These are phyloP conservation scores for Plectosphaerella plurivora DNA, from an alignment of 2,329 filamentous ascomycete species.

Conservation along the genomic window DNA sequence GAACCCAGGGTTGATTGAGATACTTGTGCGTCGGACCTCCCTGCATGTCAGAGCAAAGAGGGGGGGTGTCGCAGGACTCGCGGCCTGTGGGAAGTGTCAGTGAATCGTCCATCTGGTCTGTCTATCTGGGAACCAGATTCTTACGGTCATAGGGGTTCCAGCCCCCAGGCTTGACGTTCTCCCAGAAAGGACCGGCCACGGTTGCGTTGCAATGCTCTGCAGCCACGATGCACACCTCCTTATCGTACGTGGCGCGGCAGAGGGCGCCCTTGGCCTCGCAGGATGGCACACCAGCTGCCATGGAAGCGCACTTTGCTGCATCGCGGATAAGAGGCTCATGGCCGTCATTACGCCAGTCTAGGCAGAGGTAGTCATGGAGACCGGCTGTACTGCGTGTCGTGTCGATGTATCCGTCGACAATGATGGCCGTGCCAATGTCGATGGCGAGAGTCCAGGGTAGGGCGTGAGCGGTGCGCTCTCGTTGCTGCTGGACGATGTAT, in stretches of 20 bases:
- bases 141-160: constrained; percentile 6
- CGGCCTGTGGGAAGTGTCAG: not conserved
- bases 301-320: constrained; percentile 5
- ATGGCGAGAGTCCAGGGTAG: constrained; percentile 9
- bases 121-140: not conserved
- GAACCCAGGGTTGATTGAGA: not conserved
- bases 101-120: not conserved
- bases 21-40: not conserved
- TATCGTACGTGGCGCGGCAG: constrained; percentile 1
- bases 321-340: not conserved
- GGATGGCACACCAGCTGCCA: not conserved
- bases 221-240: not conserved
- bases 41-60: not conserved
- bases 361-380: constrained; percentile 14
- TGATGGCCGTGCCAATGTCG: constrained; percentile 10
- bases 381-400: constrained; percentile 1
- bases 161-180: not conserved
- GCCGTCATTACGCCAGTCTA: not conserved
- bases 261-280: not conserved
- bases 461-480: not conserved
- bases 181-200: not conserved
- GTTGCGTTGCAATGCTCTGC: not conserved
- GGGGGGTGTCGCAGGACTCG: not conserved
- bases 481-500: not conserved
- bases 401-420: constrained; percentile 13